Conservation (phyloP, 2,329 filamentous ascomycete species). For the Hyphodiscus sp. region DNA sequence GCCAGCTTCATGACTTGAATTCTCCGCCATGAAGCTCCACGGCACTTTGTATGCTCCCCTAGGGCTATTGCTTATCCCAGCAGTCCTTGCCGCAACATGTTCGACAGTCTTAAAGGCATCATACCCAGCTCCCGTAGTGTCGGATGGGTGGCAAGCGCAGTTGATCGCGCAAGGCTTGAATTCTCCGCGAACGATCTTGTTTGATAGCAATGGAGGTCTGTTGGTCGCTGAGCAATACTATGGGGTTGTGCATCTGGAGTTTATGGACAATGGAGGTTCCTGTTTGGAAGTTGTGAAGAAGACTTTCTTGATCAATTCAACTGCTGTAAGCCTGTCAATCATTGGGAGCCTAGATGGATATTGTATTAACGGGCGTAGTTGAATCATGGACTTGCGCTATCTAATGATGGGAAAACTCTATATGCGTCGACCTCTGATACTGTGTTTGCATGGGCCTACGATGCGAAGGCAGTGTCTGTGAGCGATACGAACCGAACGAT, state of each 20-base stretch:
- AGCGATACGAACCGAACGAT: conserved; percentile 41
- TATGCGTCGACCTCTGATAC: conserved; percentile 51
- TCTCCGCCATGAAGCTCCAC: background rate
- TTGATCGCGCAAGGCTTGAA: conserved; percentile 23
- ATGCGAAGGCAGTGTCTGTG: conserved; percentile 44
- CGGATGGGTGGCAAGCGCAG: conserved; percentile 25
- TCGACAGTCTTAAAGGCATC: background rate
- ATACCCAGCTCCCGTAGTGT: conserved; percentile 19
- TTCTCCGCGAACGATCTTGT: conserved; percentile 25
- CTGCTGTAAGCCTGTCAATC: conserved; percentile 4
- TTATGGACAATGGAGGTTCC: conserved; percentile 21
- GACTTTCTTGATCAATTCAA: conserved; percentile 17
- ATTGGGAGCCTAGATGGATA: background rate
- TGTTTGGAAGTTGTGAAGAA: conserved; percentile 19
- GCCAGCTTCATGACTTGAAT: background rate
- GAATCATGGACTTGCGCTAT: conserved; percentile 50
- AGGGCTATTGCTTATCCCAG: background rate
- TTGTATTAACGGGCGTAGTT: conserved; percentile 33
- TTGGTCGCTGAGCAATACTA: conserved; percentile 25
- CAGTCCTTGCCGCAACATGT: background rate
- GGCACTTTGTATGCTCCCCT: background rate
- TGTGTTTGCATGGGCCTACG: conserved; percentile 62
- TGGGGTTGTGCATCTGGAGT: conserved; percentile 23
- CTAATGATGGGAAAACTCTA: conserved; percentile 44
- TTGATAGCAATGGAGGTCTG: conserved; percentile 27